A percentile compares a stretch with the other conserved stretches of the same genome.
Conservation (phyloP, 371 early-diverging fungal genomes). For the Apophysomyces ossiformis region DNA sequence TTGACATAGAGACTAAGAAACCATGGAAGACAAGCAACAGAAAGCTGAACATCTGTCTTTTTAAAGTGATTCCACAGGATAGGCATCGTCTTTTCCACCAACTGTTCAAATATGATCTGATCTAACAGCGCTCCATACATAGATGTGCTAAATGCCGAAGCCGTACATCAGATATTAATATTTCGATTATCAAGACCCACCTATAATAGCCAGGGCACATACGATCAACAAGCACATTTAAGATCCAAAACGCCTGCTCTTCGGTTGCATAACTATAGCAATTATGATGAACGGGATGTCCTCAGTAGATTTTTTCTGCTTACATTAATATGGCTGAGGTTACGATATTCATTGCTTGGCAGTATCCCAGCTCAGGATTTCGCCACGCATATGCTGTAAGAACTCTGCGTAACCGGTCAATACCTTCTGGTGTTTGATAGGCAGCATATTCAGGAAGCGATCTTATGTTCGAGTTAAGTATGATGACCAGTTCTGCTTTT, state of each 20-base stretch:
- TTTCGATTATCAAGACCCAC: constrained; percentile 17
- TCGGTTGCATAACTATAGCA: constrained; percentile 79
- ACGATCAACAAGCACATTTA: constrained; percentile 87
- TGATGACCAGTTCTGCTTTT: not conserved
- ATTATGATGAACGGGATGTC: not conserved
- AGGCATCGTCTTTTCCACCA: constrained; percentile 82
- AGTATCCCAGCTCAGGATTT: constrained; percentile 94
- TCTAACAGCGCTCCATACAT: constrained; percentile 97
- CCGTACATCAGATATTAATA: not conserved
- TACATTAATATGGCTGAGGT: constrained; percentile 89
- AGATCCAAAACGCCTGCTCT: constrained; percentile 96
- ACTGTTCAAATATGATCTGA: constrained; percentile 91
- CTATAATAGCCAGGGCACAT: constrained; percentile 93
- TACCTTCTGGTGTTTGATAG: constrained; percentile 92
- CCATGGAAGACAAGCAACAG: constrained; percentile 95
- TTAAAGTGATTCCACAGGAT: constrained; percentile 80
- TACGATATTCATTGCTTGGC: constrained; percentile 99
- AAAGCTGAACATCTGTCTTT: constrained; percentile 89
- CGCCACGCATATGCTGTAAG: constrained; percentile 86
- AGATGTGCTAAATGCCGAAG: constrained; percentile 66
- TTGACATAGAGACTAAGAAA: constrained; percentile 95
- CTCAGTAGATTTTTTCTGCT: not conserved
- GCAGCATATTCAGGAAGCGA: constrained; percentile 93
- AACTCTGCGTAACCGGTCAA: constrained; percentile 88
- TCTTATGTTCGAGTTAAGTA: constrained; percentile 24